Percentiles rank a stretch among this genome's conserved stretches.
phyloP scores from a whole-genome alignment of 2,329 filamentous ascomycete genomes.

The Sarocladiaceae sp. region DNA sequence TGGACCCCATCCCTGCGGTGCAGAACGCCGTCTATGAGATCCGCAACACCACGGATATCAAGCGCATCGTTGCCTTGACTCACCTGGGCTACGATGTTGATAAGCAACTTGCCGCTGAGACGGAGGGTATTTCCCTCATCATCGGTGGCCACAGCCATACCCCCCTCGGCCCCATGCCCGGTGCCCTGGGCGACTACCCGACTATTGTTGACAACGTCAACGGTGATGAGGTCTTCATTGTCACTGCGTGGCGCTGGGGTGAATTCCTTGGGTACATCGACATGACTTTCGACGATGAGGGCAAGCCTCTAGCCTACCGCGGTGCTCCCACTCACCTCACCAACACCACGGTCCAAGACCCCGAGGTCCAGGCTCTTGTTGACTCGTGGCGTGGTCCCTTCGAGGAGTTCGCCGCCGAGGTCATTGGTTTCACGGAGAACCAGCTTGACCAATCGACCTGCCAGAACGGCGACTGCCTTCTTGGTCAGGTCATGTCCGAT shows the following conservation, averaged over 20 bases:
- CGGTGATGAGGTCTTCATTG: constrained; percentile 61
- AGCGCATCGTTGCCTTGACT: constrained; percentile 57
- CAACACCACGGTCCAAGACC: constrained; percentile 52
- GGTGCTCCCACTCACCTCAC: constrained; percentile 58
- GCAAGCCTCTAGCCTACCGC: constrained; percentile 55
- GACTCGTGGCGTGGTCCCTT: constrained; percentile 54
- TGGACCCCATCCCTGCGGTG: constrained; percentile 49
- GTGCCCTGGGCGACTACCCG: constrained; percentile 53
- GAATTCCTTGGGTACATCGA: constrained; percentile 63
- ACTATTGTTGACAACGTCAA: constrained; percentile 55
- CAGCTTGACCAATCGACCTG: constrained; percentile 54
- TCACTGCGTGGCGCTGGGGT: constrained; percentile 61
- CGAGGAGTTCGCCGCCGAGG: constrained; percentile 49
- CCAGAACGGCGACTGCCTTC: constrained; percentile 49
- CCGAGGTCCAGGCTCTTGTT: constrained; percentile 49
- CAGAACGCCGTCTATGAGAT: constrained; percentile 57
- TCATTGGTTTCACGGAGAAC: constrained; percentile 46
- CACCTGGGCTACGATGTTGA: constrained; percentile 64
- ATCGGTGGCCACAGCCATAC: constrained; percentile 58
- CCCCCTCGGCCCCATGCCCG: constrained; percentile 51
- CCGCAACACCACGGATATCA: constrained; percentile 53
- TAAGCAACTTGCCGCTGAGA: constrained; percentile 50
- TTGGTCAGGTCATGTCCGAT: constrained; percentile 49
- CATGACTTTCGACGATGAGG: constrained; percentile 50
- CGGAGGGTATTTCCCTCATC: constrained; percentile 56